Evolutionary conservation across 345 rosid genomes (phyloP).

Genomic region (Murraya koenigii): DNA sequence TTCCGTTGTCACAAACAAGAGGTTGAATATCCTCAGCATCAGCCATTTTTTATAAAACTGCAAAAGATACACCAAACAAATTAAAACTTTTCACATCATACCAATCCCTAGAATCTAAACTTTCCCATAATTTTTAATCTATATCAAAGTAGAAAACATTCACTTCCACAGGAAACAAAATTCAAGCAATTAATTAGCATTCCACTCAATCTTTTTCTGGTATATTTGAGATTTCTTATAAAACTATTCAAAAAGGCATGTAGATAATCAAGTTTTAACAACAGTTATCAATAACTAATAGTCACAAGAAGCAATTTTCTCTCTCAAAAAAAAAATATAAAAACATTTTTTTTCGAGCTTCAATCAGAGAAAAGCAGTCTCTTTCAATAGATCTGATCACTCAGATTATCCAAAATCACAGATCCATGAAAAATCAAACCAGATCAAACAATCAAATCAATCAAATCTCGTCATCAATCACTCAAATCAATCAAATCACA

Average conservation of each 20-base stretch:
- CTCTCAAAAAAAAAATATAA: not conserved
- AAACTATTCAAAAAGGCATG: too few relatives aligned
- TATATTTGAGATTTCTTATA: too few relatives aligned
- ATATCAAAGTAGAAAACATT: not conserved
- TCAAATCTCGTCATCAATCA: not conserved
- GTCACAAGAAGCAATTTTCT: not conserved
- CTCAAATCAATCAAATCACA: not conserved
- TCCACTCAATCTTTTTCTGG: not conserved
- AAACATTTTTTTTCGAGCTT: not conserved
- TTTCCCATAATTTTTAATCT: not conserved
- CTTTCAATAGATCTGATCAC: not conserved
- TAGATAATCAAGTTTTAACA: not conserved
- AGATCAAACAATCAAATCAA: constrained; percentile 21
- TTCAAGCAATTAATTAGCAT: not conserved
- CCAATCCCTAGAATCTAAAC: not conserved
- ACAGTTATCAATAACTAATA: not conserved
- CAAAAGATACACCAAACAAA: not conserved
- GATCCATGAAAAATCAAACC: constrained; percentile 16
- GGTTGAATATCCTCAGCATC: constrained; percentile 91
- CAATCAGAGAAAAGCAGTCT: not conserved
- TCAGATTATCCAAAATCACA: not conserved
- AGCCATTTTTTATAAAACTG: constrained; percentile 60
- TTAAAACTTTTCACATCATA: not conserved
- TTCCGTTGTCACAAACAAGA: constrained; percentile 75
- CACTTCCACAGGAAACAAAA: not conserved